A percentile compares a stretch with the other conserved stretches of the same genome.
Evolutionary conservation across 2,329 filamentous ascomycete genomes (phyloP).

Genomic region (Fusarium humuli): DNA sequence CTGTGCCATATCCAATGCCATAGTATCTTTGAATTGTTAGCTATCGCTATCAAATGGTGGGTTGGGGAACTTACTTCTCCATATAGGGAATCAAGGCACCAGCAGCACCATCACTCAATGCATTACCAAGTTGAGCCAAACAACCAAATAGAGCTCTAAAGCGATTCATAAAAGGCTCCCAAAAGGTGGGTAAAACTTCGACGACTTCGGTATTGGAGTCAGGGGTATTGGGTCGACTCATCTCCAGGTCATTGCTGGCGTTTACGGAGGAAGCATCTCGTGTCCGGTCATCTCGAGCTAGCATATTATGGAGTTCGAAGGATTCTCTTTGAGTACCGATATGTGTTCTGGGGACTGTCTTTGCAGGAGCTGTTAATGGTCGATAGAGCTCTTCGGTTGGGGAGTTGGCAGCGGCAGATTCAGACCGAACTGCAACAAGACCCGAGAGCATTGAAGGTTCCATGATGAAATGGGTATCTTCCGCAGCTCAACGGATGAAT

Average conservation of each 20-base stretch:
- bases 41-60: neutral
- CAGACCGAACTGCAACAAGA: constrained; percentile 50
- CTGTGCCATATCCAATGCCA: constrained; percentile 78
- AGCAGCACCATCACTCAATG: constrained; percentile 79
- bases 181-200: constrained; percentile 67
- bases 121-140: constrained; percentile 74
- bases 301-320: constrained; percentile 47
- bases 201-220: constrained; percentile 51
- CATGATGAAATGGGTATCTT: constrained; percentile 45
- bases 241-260: constrained; percentile 58
- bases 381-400: constrained; percentile 36
- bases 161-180: constrained; percentile 74
- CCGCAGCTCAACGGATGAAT: neutral
- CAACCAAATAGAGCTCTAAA: constrained; percentile 75
- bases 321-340: constrained; percentile 52
- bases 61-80: constrained; percentile 62
- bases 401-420: constrained; percentile 40
- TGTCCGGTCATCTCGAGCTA: constrained; percentile 9
- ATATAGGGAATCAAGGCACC: constrained; percentile 86
- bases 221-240: constrained; percentile 64
- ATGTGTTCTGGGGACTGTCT: constrained; percentile 54
- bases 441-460: constrained; percentile 50
- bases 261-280: constrained; percentile 23
- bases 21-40: constrained; percentile 64
- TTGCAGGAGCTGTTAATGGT: constrained; percentile 50